Evolutionary conservation across 805 yeast genomes (phyloP).

Genomic region (Maudiozyma barnettii): DNA sequence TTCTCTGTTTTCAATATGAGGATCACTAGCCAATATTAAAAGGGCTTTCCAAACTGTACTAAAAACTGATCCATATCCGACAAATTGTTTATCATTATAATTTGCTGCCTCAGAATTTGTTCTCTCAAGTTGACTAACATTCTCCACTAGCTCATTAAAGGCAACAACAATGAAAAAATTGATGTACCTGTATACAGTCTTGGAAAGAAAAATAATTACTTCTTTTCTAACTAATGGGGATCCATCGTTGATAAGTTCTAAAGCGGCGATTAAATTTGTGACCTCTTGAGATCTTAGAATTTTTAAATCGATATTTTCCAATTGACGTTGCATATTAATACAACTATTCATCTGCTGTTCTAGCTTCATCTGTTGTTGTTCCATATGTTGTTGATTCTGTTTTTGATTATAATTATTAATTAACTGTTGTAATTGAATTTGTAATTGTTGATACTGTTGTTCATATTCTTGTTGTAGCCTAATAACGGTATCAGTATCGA

Average conservation of each 20-base stretch:
- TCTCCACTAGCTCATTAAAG: constrained; percentile 74
- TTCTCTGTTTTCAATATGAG: constrained; percentile 68
- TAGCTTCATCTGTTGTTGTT: constrained; percentile 23
- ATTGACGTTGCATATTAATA: constrained; percentile 20
- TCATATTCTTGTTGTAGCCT: constrained; percentile 27
- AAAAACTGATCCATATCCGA: constrained; percentile 82
- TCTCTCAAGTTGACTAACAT: constrained; percentile 50
- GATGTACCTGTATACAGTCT: constrained; percentile 58
- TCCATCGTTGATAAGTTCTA: constrained; percentile 72
- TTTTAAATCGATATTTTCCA: constrained; percentile 26
- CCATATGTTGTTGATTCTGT: constrained; percentile 17
- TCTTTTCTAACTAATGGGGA: constrained; percentile 85
- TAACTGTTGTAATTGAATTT: constrained; percentile 24
- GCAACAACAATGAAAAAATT: constrained; percentile 80
- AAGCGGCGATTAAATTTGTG: constrained; percentile 55
- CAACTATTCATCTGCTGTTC: constrained; percentile 26
- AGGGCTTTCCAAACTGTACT: constrained; percentile 83
- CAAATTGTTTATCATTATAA: constrained; percentile 42
- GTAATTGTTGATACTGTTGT: constrained; percentile 26
- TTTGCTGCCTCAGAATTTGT: constrained; percentile 13
- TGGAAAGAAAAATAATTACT: constrained; percentile 64
- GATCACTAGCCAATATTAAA: constrained; percentile 74
- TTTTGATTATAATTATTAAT: constrained; percentile 21
- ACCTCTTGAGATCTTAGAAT: constrained; percentile 61
- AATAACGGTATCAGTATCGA: constrained; percentile 29